Conservation (phyloP, 441 rosid species). For the Populus hybrid region DNA sequence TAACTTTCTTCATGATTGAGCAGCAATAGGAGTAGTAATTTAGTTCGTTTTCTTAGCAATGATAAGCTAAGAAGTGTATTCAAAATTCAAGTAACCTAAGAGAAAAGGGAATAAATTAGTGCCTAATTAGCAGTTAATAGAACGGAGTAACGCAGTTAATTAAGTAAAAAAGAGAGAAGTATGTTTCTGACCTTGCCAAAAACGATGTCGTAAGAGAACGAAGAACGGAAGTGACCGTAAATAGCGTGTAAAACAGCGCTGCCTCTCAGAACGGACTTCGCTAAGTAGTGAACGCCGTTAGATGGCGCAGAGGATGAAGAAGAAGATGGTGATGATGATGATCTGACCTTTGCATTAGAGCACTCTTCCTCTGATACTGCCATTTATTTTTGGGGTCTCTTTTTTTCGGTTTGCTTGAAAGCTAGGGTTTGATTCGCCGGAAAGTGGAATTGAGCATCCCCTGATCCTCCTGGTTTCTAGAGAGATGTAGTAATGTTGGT, state of each 20-base stretch:
- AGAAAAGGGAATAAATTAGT: background rate
- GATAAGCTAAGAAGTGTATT: background rate
- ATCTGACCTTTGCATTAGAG: conserved; percentile 65
- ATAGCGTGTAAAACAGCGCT: conserved; percentile 86
- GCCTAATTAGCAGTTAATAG: background rate
- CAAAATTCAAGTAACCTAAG: background rate
- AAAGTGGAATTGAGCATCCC: conserved; percentile 4
- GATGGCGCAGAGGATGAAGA: conserved; percentile 29
- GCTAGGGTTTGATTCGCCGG: conserved; percentile 32
- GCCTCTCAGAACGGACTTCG: conserved; percentile 84
- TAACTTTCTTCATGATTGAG: background rate
- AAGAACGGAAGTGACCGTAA: conserved; percentile 72
- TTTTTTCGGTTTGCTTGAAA: background rate
- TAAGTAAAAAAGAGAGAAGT: background rate
- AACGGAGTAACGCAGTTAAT: background rate
- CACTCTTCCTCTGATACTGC: conserved; percentile 97
- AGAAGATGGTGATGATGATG: conserved; percentile 55
- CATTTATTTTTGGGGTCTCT: conserved; percentile 30
- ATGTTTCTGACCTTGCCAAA: conserved; percentile 61
- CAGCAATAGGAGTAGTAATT: background rate
- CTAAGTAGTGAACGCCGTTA: conserved; percentile 58
- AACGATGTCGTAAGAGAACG: conserved; percentile 68
- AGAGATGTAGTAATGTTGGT: background rate
- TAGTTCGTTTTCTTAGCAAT: background rate
- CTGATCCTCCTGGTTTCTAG: background rate